phyloP scores from a whole-genome alignment of 805 yeast genomes.

The Brettanomyces sp. region DNA sequence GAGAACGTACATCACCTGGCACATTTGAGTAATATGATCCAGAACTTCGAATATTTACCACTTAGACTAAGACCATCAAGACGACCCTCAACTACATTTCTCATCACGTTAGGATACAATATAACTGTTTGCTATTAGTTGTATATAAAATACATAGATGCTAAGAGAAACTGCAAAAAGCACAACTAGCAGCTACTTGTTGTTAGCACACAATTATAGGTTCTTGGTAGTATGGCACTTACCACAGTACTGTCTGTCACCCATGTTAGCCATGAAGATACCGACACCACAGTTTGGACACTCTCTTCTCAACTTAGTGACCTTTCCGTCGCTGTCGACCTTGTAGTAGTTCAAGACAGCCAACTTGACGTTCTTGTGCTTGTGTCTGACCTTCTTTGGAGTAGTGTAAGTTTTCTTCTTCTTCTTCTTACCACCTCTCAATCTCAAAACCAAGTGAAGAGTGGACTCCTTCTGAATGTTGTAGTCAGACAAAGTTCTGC shows the following conservation, averaged over 20 bases:
- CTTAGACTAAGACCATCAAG: no score
- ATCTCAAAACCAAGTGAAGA: slow-evolving; percentile 88
- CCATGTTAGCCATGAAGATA: slow-evolving; percentile 99
- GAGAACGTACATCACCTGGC: no score
- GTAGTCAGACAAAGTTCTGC: slow-evolving; percentile 98
- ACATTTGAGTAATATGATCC: no score
- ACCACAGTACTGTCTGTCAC: slow-evolving; percentile 99
- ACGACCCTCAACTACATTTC: no score
- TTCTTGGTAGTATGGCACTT: slow-evolving; percentile 95
- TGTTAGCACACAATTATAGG: slow-evolving; percentile 14
- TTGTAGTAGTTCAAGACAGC: slow-evolving; percentile 99
- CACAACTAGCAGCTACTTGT: no score
- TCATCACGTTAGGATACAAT: neutral
- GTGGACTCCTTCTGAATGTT: slow-evolving; percentile 99
- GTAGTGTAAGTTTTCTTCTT: slow-evolving; percentile 99
- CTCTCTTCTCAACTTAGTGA: slow-evolving; percentile 97
- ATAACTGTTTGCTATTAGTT: neutral
- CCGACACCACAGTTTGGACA: slow-evolving; percentile 98
- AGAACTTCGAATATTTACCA: no score
- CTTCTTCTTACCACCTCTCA: slow-evolving; percentile 99
- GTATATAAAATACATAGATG: neutral
- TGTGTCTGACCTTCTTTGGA: slow-evolving; percentile 99
- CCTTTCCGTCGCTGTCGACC: slow-evolving; percentile 97
- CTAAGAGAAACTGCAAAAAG: neutral
- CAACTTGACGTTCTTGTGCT: slow-evolving; percentile 98